These are phyloP conservation scores for Ophidiomyces ophidiicola DNA, from an alignment of 2,329 filamentous ascomycete species.

Conservation along the genomic window DNA sequence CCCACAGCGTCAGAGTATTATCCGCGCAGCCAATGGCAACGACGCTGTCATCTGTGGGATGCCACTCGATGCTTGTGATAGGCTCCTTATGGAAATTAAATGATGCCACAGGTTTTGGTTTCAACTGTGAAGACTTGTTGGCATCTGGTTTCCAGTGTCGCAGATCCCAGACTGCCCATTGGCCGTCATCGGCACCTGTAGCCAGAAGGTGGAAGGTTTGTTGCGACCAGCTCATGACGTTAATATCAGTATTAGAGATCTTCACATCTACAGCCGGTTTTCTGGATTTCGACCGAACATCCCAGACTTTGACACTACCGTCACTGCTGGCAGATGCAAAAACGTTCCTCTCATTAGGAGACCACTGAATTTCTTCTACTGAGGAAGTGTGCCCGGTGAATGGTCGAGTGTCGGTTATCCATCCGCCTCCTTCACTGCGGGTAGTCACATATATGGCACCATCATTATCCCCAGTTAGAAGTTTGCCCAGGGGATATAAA, in stretches of 20 bases:
- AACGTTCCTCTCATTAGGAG: conserved; percentile 79
- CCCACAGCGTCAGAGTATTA: conserved; percentile 91
- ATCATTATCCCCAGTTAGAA: conserved; percentile 82
- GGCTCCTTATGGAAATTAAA: conserved; percentile 96
- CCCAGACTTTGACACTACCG: conserved; percentile 92
- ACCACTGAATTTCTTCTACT: conserved; percentile 95
- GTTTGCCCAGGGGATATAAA: conserved; percentile 63
- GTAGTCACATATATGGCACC: conserved; percentile 83
- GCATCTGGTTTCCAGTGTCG: conserved; percentile 74
- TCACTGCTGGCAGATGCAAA: conserved; percentile 91
- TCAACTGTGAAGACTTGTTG: conserved; percentile 37
- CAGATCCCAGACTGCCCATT: conserved; percentile 93
- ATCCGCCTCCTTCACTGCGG: conserved; percentile 74
- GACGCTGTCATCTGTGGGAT: conserved; percentile 92
- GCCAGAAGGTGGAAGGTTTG: conserved; percentile 82
- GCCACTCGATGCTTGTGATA: conserved; percentile 93
- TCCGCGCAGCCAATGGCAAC: conserved; percentile 85
- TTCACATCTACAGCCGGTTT: conserved; percentile 78
- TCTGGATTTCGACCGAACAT: conserved; percentile 78
- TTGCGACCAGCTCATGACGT: conserved; percentile 90
- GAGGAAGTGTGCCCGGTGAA: conserved; percentile 75
- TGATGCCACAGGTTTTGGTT: conserved; percentile 72
- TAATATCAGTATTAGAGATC: conserved; percentile 75
- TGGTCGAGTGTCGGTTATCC: conserved; percentile 71
- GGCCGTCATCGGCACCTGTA: conserved; percentile 82